A percentile compares a stretch with the other conserved stretches of the same genome.
Evolutionary conservation across 2,329 filamentous ascomycete genomes (phyloP).

Genomic region (Hypoxylon sp.): DNA sequence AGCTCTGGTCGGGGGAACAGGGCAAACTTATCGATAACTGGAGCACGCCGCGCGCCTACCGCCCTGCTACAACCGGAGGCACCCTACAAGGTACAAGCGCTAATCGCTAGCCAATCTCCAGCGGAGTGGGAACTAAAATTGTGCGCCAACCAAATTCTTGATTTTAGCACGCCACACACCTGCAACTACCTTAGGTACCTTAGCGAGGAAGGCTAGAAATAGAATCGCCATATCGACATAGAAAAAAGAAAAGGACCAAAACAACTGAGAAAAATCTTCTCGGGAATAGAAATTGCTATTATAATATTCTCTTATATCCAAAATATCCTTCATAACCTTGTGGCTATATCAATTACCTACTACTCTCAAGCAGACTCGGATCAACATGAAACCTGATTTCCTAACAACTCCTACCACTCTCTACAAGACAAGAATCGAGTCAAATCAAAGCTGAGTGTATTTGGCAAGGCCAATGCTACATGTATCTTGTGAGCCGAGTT

Average conservation of each 20-base stretch:
- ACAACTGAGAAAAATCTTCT: background rate
- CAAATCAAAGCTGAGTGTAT: constrained; percentile 38
- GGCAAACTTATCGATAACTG: constrained; percentile 10
- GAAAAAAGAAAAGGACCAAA: background rate
- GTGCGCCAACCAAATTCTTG: constrained; percentile 11
- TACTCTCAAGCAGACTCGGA: background rate
- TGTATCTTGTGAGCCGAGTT: constrained; percentile 31
- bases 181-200: background rate
- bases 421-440: background rate
- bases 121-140: background rate
- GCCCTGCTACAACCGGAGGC: too few relatives aligned
- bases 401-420: background rate
- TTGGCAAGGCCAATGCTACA: constrained; percentile 19
- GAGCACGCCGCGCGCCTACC: constrained; percentile 4
- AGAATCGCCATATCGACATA: background rate
- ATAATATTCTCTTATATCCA: background rate
- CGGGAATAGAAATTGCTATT: background rate
- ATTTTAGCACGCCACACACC: background rate
- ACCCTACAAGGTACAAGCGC: background rate
- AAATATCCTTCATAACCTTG: background rate
- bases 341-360: background rate
- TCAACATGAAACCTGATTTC: background rate
- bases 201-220: constrained; percentile 5
- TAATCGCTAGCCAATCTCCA: background rate
- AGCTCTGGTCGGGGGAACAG: background rate